Evolutionary conservation across 805 yeast species (phyloP).

Genomic region (Yamadazyma insecticola): DNA sequence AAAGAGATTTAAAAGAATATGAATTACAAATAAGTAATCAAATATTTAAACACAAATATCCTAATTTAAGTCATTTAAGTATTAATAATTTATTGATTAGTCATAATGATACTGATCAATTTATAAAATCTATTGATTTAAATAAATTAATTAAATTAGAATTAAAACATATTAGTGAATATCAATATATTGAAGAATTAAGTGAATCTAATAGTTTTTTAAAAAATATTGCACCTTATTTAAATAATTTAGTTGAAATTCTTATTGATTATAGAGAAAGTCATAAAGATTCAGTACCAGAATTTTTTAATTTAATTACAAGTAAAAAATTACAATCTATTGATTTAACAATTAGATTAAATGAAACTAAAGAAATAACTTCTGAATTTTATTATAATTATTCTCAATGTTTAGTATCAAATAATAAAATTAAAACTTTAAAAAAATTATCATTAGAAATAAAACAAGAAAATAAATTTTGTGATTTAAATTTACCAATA

Average conservation of each 20-base stretch:
- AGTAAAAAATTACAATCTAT: constrained; percentile 22
- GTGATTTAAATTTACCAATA: constrained; percentile 24
- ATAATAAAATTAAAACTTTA: constrained; percentile 14
- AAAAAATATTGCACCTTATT: constrained; percentile 14
- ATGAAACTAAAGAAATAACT: constrained; percentile 20
- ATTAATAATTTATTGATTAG: constrained; percentile 2
- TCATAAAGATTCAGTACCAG: constrained; percentile 35
- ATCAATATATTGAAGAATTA: constrained; percentile 20
- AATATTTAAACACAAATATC: background rate
- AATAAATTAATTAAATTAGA: constrained; percentile 20
- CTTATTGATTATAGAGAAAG: constrained; percentile 40
- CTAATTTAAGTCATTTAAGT: constrained; percentile 1
- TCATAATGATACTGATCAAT: constrained; percentile 9
- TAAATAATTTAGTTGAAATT: constrained; percentile 21
- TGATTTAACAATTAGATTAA: constrained; percentile 39
- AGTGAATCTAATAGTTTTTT: constrained; percentile 3
- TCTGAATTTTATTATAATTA: constrained; percentile 15
- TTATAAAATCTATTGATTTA: constrained; percentile 4
- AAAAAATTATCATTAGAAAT: constrained; percentile 36
- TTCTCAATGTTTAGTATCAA: constrained; percentile 7
- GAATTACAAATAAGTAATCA: constrained; percentile 7
- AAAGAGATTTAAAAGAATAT: background rate
- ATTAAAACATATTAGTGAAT: constrained; percentile 33
- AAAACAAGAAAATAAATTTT: constrained; percentile 31
- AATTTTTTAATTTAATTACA: constrained; percentile 21